Conservation (phyloP, 2,329 filamentous ascomycete genomes). For the Diaporthe eres region DNA sequence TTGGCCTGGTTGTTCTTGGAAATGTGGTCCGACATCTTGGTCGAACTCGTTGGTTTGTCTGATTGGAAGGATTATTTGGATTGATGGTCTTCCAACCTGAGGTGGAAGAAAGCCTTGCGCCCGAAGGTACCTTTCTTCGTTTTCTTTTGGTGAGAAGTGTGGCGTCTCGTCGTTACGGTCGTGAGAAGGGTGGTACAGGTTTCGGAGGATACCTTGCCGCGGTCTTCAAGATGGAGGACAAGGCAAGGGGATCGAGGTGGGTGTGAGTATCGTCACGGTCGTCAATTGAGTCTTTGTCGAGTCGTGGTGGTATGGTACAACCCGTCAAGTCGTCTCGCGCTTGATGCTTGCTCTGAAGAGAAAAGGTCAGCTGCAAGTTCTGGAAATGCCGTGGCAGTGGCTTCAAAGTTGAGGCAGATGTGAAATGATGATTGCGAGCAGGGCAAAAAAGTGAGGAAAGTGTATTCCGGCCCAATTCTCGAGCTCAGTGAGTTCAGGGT, state of each 20-base stretch:
- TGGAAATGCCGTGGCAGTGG: not conserved
- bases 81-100: not conserved
- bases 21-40: slow-evolving; percentile 24
- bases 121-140: slow-evolving; percentile 30
- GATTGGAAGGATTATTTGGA: not conserved
- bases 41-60: not conserved
- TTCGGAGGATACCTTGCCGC: not conserved
- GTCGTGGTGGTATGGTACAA: slow-evolving; percentile 1
- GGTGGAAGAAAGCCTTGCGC: slow-evolving; percentile 6
- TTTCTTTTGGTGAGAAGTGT: slow-evolving; percentile 8
- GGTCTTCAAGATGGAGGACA: slow-evolving; percentile 25
- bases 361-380: slow-evolving; percentile 10
- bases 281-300: not conserved
- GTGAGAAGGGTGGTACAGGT: slow-evolving; percentile 13
- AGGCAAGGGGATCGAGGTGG: not conserved
- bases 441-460: not conserved
- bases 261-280: slow-evolving; percentile 8
- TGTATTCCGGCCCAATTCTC: not conserved
- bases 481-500: not conserved
- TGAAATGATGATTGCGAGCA: too few species aligned
- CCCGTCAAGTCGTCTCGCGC: slow-evolving; percentile 1
- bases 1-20: slow-evolving; percentile 20
- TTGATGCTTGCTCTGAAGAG: slow-evolving; percentile 10
- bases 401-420: slow-evolving; percentile 7
- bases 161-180: slow-evolving; percentile 28